Evolutionary conservation across 805 yeast genomes (phyloP).

Genomic region (Candida anglica): DNA sequence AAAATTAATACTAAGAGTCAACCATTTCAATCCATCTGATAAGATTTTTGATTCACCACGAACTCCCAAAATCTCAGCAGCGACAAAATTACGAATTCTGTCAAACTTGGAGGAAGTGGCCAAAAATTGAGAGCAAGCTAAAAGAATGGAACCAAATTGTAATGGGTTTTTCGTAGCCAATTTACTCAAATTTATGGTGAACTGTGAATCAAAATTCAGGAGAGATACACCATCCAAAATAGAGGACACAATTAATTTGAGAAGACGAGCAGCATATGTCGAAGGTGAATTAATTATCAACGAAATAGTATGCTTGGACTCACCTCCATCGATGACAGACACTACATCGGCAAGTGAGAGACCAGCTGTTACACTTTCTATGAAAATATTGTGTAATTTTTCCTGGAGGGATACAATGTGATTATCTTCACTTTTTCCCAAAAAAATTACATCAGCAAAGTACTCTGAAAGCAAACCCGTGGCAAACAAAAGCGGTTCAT

Average conservation of each 20-base stretch:
- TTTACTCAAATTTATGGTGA: constrained; percentile 27
- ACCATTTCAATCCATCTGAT: constrained; percentile 39
- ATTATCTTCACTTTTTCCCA: neutral
- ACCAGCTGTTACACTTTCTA: neutral
- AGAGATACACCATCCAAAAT: constrained; percentile 21
- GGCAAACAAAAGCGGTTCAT: too few species aligned
- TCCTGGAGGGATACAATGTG: neutral
- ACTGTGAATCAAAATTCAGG: constrained; percentile 8
- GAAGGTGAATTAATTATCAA: neutral
- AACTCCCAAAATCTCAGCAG: constrained; percentile 62
- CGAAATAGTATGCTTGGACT: too few species aligned
- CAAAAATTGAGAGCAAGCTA: constrained; percentile 34
- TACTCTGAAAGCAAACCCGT: constrained; percentile 3
- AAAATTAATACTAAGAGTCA: constrained; percentile 47
- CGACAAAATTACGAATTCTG: constrained; percentile 54
- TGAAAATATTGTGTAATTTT: constrained; percentile 1
- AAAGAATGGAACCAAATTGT: constrained; percentile 23
- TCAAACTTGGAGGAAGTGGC: constrained; percentile 37
- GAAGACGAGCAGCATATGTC: constrained; percentile 17
- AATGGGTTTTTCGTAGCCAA: constrained; percentile 24
- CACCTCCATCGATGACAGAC: too few species aligned
- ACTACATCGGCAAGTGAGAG: too few species aligned
- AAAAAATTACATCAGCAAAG: constrained; percentile 2
- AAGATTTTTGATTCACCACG: constrained; percentile 37
- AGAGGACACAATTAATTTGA: constrained; percentile 24